A percentile compares a stretch with the other conserved stretches of the same genome.
phyloP scores from a whole-genome alignment of 73 alveolate species.

The Paramecium primaurelia region DNA sequence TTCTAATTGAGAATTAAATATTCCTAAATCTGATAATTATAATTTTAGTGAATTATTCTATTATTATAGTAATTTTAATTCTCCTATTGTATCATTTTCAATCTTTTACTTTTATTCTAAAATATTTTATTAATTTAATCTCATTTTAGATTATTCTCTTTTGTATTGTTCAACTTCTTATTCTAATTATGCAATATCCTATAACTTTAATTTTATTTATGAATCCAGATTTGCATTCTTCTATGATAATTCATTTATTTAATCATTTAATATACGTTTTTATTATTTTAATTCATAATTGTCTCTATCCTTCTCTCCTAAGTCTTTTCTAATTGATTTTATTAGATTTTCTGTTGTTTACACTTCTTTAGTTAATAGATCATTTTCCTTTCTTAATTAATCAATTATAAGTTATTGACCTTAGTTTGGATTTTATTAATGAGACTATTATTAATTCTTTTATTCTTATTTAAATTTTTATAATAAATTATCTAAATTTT shows the following conservation, averaged over 20 bases:
- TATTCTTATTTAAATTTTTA: background rate
- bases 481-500: background rate
- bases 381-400: constrained; percentile 12
- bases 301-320: constrained; percentile 39
- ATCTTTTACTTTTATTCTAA: background rate
- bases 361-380: background rate
- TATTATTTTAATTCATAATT: constrained; percentile 14
- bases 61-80: background rate
- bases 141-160: background rate
- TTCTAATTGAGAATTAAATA: constrained; percentile 4
- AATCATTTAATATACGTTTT: background rate
- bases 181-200: background rate
- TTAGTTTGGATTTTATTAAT: background rate
- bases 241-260: background rate
- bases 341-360: constrained; percentile 16
- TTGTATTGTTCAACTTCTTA: background rate
- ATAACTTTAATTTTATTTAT: background rate
- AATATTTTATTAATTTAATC: background rate
- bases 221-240: constrained; percentile 10
- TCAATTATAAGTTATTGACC: background rate
- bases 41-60: background rate
- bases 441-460: background rate
- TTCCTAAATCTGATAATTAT: background rate
- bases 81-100: background rate
- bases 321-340: background rate